A percentile compares a stretch with the other conserved stretches of the same genome.
phyloP scores from a whole-genome alignment of 108 stramenopile species.

The Ochromonas danica region DNA sequence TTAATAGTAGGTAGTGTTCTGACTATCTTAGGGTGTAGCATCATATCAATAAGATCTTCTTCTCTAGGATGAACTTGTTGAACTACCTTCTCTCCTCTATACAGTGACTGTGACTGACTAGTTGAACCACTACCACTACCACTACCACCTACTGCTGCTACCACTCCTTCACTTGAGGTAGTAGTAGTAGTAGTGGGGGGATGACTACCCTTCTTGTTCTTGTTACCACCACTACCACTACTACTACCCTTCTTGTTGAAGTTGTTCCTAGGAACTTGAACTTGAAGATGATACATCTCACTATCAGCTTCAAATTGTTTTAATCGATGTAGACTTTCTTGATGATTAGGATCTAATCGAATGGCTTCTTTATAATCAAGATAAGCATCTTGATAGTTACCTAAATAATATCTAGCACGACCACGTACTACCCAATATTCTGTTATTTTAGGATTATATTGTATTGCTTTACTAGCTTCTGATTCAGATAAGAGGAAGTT shows the following conservation, averaged over 20 bases:
- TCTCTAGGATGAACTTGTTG: neutral
- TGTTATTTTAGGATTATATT: conserved; percentile 21
- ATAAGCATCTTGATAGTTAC: conserved; percentile 7
- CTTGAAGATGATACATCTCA: neutral
- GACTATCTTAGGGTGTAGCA: neutral
- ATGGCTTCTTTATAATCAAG: conserved; percentile 25
- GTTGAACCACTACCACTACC: neutral
- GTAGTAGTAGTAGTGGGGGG: neutral
- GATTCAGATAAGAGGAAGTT: neutral
- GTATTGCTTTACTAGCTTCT: neutral
- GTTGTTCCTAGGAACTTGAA: neutral
- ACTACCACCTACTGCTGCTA: neutral
- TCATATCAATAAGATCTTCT: conserved; percentile 6
- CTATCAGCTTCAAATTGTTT: conserved; percentile 24
- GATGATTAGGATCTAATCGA: neutral
- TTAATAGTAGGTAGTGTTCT: neutral
- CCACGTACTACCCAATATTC: conserved; percentile 31
- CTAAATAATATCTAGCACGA: conserved; percentile 8
- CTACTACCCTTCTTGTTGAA: neutral
- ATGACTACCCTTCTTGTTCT: neutral
- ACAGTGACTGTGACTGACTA: neutral
- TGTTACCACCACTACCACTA: neutral
- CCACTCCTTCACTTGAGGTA: neutral
- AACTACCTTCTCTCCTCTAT: neutral
- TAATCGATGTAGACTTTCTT: neutral